Percentiles rank a stretch among this genome's conserved stretches.
These are phyloP conservation scores for Pinus tabuliformis DNA, from an alignment of 75 land plant species.

Conservation along the genomic window DNA sequence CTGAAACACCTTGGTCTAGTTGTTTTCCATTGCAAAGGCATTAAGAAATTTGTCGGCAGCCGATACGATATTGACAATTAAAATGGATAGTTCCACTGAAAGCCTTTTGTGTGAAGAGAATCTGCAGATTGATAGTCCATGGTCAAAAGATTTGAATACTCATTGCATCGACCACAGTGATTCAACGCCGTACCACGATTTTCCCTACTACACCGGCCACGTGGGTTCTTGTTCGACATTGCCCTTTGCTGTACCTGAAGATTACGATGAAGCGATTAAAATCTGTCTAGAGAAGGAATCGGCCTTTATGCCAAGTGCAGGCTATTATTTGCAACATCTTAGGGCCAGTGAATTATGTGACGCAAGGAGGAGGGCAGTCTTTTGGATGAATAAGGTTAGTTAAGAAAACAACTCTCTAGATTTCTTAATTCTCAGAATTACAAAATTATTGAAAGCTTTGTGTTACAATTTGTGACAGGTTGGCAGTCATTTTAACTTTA, in stretches of 20 bases:
- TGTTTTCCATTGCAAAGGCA: too few species aligned
- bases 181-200: neutral
- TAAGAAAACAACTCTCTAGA: neutral
- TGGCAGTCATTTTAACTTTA: constrained; percentile 23
- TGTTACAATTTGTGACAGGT: constrained; percentile 13
- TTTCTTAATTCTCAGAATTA: neutral
- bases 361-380: constrained; percentile 16
- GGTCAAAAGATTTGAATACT: neutral
- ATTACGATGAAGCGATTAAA: constrained; percentile 7
- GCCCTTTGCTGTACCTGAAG: constrained; percentile 11
- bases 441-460: neutral
- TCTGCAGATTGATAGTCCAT: neutral
- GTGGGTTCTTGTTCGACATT: too few species aligned
- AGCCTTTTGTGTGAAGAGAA: neutral
- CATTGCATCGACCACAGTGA: neutral
- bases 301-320: constrained; percentile 8
- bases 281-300: constrained; percentile 21
- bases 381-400: neutral
- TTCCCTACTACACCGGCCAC: neutral
- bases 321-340: constrained; percentile 10
- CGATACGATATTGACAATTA: neutral
- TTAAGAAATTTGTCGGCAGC: neutral
- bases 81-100: neutral
- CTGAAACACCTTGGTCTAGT: too few species aligned
- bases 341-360: neutral